A percentile compares a stretch with the other conserved stretches of the same genome.
Evolutionary conservation across 345 rosid species (phyloP).

Genomic region (Geranium brycei): DNA sequence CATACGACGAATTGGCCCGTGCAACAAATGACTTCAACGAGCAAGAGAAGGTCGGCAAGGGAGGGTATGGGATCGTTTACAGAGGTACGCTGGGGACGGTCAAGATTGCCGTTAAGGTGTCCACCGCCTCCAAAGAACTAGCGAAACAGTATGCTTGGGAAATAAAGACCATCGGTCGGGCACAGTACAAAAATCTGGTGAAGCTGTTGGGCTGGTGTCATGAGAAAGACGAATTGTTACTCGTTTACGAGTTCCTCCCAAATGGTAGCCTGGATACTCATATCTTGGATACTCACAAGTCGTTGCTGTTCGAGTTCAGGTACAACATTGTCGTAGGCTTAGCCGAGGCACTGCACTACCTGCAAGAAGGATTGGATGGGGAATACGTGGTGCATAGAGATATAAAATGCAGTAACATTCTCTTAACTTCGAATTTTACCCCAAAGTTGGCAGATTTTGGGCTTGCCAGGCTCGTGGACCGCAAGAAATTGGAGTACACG

Average conservation of each 20-base stretch:
- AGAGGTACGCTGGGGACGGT: conserved; percentile 7
- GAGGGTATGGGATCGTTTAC: conserved; percentile 19
- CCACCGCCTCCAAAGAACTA: conserved; percentile 9
- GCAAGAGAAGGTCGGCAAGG: conserved; percentile 12
- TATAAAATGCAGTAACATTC: no score
- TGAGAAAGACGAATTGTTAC: conserved; percentile 4
- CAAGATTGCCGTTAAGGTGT: conserved; percentile 15
- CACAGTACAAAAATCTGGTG: conserved; percentile 14
- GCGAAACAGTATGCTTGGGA: no score
- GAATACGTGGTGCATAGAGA: no score
- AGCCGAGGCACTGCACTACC: neutral
- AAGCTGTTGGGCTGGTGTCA: conserved; percentile 8
- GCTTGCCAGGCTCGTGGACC: no score
- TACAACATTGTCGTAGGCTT: no score
- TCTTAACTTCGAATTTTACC: no score
- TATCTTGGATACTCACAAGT: neutral
- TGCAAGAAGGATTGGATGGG: no score
- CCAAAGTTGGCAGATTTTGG: no score
- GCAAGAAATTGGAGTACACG: no score
- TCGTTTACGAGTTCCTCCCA: conserved; percentile 5
- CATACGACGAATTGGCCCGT: conserved; percentile 8
- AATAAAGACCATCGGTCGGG: conserved; percentile 10
- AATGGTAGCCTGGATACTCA: conserved; percentile 12
- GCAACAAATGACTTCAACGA: conserved; percentile 14
- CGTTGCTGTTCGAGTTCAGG: no score